A percentile compares a stretch with the other conserved stretches of the same genome.
These are phyloP conservation scores for Diaporthe sp. DNA, from an alignment of 2,329 filamentous ascomycete genomes.

Conservation along the genomic window DNA sequence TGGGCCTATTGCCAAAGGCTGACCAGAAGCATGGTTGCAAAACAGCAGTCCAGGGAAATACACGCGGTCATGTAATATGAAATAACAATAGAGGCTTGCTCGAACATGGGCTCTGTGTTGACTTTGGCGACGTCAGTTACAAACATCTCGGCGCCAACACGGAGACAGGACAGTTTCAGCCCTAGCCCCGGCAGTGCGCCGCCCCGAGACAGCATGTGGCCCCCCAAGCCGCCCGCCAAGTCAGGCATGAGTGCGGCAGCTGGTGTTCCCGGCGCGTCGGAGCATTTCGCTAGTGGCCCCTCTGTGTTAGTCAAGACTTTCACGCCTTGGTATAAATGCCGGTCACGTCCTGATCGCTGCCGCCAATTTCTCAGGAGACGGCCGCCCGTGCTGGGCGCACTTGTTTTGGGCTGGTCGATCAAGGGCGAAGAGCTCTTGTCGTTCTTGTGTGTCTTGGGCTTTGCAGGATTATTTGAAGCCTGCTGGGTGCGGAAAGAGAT, in stretches of 20 bases:
- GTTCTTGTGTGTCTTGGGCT: slow-evolving; percentile 15
- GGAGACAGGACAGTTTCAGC: background rate
- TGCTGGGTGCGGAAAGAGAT: background rate
- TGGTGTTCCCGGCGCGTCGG: background rate
- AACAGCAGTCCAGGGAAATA: background rate
- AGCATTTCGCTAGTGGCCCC: background rate
- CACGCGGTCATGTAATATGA: too few relatives aligned
- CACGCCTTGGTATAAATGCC: slow-evolving; percentile 19
- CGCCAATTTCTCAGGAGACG: slow-evolving; percentile 17
- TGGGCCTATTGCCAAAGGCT: background rate
- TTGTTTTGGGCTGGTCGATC: slow-evolving; percentile 17
- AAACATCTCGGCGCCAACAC: slow-evolving; percentile 12
- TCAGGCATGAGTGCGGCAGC: slow-evolving; percentile 10
- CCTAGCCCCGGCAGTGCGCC: slow-evolving; percentile 11
- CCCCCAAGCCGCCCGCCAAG: slow-evolving; percentile 21
- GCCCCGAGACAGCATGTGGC: slow-evolving; percentile 3
- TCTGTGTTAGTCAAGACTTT: slow-evolving; percentile 15
- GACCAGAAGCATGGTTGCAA: background rate
- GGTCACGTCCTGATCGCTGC: slow-evolving; percentile 20
- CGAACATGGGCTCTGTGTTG: background rate
- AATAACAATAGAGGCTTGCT: background rate
- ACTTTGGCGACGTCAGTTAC: background rate
- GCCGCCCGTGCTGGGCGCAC: slow-evolving; percentile 6
- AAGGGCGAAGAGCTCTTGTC: slow-evolving; percentile 15
- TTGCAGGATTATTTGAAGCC: background rate